Conservation (phyloP, 2,329 filamentous ascomycete species). For the Acephala macrosclerotiorum region DNA sequence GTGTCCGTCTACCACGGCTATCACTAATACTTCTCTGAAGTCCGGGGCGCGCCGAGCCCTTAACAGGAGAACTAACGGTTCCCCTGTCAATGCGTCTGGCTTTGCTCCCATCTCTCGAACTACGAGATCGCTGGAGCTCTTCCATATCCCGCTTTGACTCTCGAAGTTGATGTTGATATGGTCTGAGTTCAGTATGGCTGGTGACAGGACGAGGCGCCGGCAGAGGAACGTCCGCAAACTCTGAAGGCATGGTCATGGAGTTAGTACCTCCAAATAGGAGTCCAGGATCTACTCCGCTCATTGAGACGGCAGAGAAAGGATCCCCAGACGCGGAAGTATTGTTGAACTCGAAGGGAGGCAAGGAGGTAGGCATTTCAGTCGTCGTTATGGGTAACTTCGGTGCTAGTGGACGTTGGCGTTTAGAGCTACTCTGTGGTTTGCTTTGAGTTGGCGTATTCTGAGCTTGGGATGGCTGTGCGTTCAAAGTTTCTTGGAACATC, state of each 20-base stretch:
- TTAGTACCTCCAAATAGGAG: conserved; percentile 60
- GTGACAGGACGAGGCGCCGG: conserved; percentile 39
- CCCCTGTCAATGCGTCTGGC: conserved; percentile 36
- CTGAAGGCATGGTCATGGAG: conserved; percentile 30
- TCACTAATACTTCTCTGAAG: conserved; percentile 42
- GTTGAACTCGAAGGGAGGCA: conserved; percentile 50
- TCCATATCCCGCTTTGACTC: conserved; percentile 43
- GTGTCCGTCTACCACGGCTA: conserved; percentile 34
- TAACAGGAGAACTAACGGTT: conserved; percentile 42
- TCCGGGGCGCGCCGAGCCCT: conserved; percentile 37
- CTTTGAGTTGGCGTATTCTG: conserved; percentile 24
- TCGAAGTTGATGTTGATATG: conserved; percentile 44
- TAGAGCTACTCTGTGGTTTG: conserved; percentile 46
- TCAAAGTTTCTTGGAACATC: conserved; percentile 58
- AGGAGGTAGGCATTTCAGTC: conserved; percentile 49
- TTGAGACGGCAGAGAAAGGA: conserved; percentile 57
- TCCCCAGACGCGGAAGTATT: conserved; percentile 53
- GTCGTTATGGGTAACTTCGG: conserved; percentile 45
- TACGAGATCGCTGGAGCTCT: conserved; percentile 39
- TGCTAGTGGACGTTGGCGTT: conserved; percentile 56
- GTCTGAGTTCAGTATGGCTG: conserved; percentile 38
- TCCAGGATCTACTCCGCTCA: conserved; percentile 64
- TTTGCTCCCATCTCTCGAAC: conserved; percentile 35
- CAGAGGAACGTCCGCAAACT: conserved; percentile 37
- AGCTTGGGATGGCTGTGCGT: conserved; percentile 24